Percentiles rank a stretch among this genome's conserved stretches.
Conservation (phyloP, 2,329 filamentous ascomycete genomes). For the Arthrinium phaeospermum region DNA sequence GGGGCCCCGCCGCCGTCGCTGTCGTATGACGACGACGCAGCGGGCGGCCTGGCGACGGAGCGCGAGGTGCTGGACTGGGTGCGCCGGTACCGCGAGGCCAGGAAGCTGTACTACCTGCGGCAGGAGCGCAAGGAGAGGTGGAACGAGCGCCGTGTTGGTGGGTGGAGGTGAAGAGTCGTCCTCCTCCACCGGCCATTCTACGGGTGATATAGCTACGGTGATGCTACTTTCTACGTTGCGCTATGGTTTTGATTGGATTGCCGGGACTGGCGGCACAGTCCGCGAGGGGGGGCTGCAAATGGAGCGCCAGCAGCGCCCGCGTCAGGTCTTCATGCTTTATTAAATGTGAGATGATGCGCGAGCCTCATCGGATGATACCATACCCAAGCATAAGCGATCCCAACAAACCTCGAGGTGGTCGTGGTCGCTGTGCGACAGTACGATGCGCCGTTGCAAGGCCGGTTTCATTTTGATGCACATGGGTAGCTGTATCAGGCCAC, state of each 20-base stretch:
- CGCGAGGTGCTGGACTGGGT: constrained; percentile 88
- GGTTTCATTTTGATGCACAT: constrained; percentile 11
- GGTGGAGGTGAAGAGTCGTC: constrained; percentile 72
- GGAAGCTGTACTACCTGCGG: constrained; percentile 77
- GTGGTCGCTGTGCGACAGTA: background rate
- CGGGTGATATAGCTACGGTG: background rate
- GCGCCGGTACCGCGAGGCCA: constrained; percentile 78
- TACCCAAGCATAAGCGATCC: background rate
- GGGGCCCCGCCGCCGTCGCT: background rate
- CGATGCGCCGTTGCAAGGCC: constrained; percentile 1
- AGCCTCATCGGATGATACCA: background rate
- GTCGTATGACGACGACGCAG: constrained; percentile 32
- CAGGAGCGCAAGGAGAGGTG: constrained; percentile 89
- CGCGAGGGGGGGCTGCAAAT: background rate
- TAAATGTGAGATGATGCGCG: background rate
- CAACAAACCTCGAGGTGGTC: background rate
- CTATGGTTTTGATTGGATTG: background rate
- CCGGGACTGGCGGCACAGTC: background rate
- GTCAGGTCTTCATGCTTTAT: background rate
- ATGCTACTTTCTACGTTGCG: constrained; percentile 2
- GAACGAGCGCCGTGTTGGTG: constrained; percentile 94
- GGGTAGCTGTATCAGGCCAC: background rate
- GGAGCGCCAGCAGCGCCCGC: constrained; percentile 12
- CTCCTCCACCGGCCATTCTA: background rate
- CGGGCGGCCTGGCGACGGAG: constrained; percentile 67